These are phyloP conservation scores for Teratosphaeria nubilosa DNA, from an alignment of 2,329 filamentous ascomycete genomes.

Conservation along the genomic window DNA sequence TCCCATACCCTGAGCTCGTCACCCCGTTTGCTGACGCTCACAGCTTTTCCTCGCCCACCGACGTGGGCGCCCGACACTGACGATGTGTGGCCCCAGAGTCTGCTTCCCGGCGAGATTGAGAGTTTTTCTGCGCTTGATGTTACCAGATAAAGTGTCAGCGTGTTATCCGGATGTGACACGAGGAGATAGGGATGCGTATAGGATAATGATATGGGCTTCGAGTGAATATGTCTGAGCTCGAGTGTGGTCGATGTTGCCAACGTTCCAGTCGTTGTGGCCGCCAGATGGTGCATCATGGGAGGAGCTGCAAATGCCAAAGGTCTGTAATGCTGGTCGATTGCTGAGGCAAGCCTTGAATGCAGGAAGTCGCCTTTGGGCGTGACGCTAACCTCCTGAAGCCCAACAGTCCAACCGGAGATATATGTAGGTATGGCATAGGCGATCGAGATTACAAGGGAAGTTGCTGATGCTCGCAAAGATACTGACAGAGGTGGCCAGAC, in stretches of 20 bases:
- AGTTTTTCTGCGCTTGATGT: constrained; percentile 58
- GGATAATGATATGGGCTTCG: constrained; percentile 41
- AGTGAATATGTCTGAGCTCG: constrained; percentile 23
- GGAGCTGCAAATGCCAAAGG: constrained; percentile 25
- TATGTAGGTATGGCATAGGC: constrained; percentile 74
- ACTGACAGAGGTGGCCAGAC: constrained; percentile 68
- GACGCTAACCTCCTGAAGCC: constrained; percentile 83
- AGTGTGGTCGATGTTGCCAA: constrained; percentile 9
- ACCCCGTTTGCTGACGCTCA: constrained; percentile 76
- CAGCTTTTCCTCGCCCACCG: constrained; percentile 72
- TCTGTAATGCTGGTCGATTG: constrained; percentile 39
- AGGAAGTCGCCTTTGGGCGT: constrained; percentile 36
- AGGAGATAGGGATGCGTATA: constrained; percentile 74
- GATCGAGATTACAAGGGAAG: constrained; percentile 66
- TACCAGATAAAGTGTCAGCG: constrained; percentile 70
- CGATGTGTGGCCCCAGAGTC: constrained; percentile 86
- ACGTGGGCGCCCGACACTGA: constrained; percentile 80
- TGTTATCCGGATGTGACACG: constrained; percentile 77
- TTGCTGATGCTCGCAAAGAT: constrained; percentile 61
- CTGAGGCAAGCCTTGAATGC: constrained; percentile 41
- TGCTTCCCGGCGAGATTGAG: constrained; percentile 60
- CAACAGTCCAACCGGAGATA: constrained; percentile 74
- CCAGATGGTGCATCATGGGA: constrained; percentile 20
- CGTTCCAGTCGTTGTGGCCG: constrained; percentile 7
- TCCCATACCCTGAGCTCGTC: constrained; percentile 70